These are phyloP conservation scores for Lepidopterella palustris DNA, from an alignment of 495 filamentous ascomycete genomes.

Conservation along the genomic window DNA sequence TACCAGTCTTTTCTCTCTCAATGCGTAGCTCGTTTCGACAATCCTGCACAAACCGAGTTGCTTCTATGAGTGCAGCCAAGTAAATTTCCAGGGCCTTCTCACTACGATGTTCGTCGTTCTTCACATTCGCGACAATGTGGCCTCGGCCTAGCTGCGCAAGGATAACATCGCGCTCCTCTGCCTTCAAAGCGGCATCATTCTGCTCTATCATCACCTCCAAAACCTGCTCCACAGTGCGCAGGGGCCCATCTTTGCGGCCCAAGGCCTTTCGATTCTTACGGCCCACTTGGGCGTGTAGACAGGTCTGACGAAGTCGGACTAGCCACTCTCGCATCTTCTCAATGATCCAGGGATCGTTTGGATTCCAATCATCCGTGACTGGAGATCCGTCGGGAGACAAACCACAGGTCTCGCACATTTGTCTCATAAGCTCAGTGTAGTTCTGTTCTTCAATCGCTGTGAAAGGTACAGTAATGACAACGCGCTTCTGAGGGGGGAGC, in stretches of 20 bases:
- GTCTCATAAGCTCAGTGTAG: slow-evolving; percentile 63
- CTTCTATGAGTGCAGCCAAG: slow-evolving; percentile 51
- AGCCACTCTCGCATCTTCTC: slow-evolving; percentile 68
- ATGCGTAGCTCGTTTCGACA: slow-evolving; percentile 53
- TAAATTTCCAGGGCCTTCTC: slow-evolving; percentile 61
- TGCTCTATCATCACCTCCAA: slow-evolving; percentile 85
- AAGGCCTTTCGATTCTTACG: slow-evolving; percentile 60
- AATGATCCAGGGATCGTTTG: slow-evolving; percentile 48
- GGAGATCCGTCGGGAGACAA: slow-evolving; percentile 60
- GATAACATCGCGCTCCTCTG: slow-evolving; percentile 61
- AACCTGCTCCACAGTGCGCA: slow-evolving; percentile 78
- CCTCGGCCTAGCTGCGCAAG: slow-evolving; percentile 57
- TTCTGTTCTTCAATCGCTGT: slow-evolving; percentile 82
- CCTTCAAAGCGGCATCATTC: slow-evolving; percentile 54
- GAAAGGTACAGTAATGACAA: slow-evolving; percentile 85
- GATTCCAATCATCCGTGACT: slow-evolving; percentile 53
- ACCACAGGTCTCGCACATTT: slow-evolving; percentile 64
- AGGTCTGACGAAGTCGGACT: slow-evolving; percentile 67
- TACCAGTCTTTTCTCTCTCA: slow-evolving; percentile 39
- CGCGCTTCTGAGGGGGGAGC: slow-evolving; percentile 71
- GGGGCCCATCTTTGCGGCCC: slow-evolving; percentile 54
- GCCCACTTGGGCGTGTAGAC: slow-evolving; percentile 76
- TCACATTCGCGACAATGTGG: slow-evolving; percentile 65
- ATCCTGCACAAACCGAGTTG: slow-evolving; percentile 53
- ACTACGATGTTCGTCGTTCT: slow-evolving; percentile 35